Evolutionary conservation across 345 rosid genomes (phyloP).

Genomic region (Syzygium oleosum): DNA sequence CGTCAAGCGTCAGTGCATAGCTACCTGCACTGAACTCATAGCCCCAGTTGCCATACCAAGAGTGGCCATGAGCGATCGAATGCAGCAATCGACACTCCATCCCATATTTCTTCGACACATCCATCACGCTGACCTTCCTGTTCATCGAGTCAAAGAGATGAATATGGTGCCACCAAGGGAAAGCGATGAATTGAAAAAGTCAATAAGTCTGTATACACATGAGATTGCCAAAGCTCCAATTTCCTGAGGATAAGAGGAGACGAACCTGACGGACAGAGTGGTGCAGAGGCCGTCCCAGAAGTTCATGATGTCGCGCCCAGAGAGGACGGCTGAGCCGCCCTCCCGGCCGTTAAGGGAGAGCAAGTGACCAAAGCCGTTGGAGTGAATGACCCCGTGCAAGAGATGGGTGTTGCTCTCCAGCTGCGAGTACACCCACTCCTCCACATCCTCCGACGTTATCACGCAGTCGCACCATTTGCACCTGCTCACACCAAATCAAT

Average conservation of each 20-base stretch:
- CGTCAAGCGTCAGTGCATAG: slow-evolving; percentile 44
- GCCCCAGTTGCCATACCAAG: slow-evolving; percentile 75
- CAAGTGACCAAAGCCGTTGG: slow-evolving; percentile 75
- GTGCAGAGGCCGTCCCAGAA: slow-evolving; percentile 68
- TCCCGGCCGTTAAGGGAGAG: slow-evolving; percentile 58
- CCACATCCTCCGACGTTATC: slow-evolving; percentile 29
- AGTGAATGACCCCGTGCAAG: slow-evolving; percentile 65
- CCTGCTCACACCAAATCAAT: slow-evolving; percentile 1
- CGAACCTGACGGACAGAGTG: slow-evolving; percentile 40
- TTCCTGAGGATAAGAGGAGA: neutral
- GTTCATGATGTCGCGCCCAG: slow-evolving; percentile 59
- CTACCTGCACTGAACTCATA: slow-evolving; percentile 58
- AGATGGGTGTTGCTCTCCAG: slow-evolving; percentile 50
- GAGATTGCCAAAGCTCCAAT: neutral
- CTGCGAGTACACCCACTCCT: slow-evolving; percentile 48
- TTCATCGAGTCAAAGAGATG: neutral
- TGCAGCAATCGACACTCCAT: slow-evolving; percentile 53
- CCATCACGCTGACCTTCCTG: slow-evolving; percentile 68
- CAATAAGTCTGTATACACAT: neutral
- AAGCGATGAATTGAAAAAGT: neutral
- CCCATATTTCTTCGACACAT: slow-evolving; percentile 59
- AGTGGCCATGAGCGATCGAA: slow-evolving; percentile 41
- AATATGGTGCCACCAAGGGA: neutral
- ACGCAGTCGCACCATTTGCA: slow-evolving; percentile 46
- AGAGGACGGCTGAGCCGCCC: slow-evolving; percentile 53